Evolutionary conservation across 495 filamentous ascomycete genomes (phyloP), one percentile per base, ranked within the genome.

Genomic region (Tuber magnatum): DNA sequence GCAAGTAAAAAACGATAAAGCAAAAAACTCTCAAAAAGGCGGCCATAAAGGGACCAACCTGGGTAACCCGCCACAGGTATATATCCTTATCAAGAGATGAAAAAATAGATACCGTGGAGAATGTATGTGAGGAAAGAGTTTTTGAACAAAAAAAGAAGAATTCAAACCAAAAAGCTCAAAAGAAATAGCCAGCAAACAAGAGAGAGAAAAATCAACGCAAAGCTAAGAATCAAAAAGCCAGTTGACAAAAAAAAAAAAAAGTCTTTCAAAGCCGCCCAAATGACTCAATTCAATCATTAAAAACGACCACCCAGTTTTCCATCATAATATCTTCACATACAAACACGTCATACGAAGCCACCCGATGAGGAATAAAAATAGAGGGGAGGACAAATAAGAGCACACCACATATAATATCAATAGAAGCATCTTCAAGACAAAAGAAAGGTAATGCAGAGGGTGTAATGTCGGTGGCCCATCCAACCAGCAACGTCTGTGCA

Each of bases 21-120:
- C 85, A 86, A 81, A 82, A 82, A 84, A 86, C 85, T 84, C 85
- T 85, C 85, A 84, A 85, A 84, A 81, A 84, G 81, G 81, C 80
- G 80, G 79, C 81, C 79, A 74, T 77, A 65, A 65, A 65, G 76
- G 81, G 76, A 79, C 81, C 51, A 78, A 79, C 79, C 80, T 76
- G 77, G 75, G 73, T 4, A 68, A 77, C 76, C 73, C 71, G 70
- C 74, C 73, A 75, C 74, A 74, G 78, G 68, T 75, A 77, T 75
- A 75, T 75, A 75, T 76, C 78, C 70, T 56, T 78, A 81, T 74
- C 71, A 79, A 78, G 22, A 39, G 38, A 79, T 77, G 76, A 77
- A 76, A 76, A 80, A 68, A 75, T 72, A 68, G 46, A 42, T 82
- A 76, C 81, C 80, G 78, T 79, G 75, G 78, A 79, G 84, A 83